Conservation (phyloP, 1,139 yeast genomes). For the Saccharomycopsis hybrid region DNA sequence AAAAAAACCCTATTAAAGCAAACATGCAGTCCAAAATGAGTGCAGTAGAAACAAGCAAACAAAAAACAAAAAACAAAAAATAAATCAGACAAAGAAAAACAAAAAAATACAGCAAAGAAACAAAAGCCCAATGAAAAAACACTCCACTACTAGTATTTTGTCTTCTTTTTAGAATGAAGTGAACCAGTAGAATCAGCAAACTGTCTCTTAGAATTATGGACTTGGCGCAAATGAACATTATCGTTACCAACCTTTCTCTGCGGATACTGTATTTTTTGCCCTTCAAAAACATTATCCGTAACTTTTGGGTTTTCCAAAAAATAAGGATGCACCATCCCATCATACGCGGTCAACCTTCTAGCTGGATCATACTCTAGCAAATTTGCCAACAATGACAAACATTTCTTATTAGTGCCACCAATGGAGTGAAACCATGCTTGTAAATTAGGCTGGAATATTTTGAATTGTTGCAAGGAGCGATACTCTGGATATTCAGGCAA, state of each 20-base stretch:
- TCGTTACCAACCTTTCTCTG: conserved; percentile 74
- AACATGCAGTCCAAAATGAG: too few species aligned
- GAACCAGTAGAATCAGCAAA: not conserved
- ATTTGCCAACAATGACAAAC: conserved; percentile 56
- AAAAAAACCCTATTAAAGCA: too few species aligned
- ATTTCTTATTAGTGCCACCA: conserved; percentile 44
- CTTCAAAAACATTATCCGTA: conserved; percentile 63
- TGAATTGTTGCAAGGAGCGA: conserved; percentile 56
- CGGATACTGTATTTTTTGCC: conserved; percentile 58
- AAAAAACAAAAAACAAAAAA: too few species aligned
- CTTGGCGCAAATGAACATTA: conserved; percentile 23
- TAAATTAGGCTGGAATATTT: conserved; percentile 59
- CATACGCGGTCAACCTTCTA: conserved; percentile 66
- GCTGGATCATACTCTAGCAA: conserved; percentile 80
- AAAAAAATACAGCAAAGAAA: too few species aligned
- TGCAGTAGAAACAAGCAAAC: too few species aligned
- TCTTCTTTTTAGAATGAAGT: not conserved
- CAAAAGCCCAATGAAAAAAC: too few species aligned
- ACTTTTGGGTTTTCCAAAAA: conserved; percentile 65
- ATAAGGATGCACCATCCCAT: conserved; percentile 69
- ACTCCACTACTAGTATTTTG: not conserved
- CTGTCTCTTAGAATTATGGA: not conserved
- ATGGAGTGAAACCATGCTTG: conserved; percentile 73
- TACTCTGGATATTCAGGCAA: conserved; percentile 81
- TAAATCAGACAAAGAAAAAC: too few species aligned